Percentiles rank a stretch among this genome's conserved stretches.
Conservation (phyloP, 139 green algal genomes). For the Gonium pectorale region DNA sequence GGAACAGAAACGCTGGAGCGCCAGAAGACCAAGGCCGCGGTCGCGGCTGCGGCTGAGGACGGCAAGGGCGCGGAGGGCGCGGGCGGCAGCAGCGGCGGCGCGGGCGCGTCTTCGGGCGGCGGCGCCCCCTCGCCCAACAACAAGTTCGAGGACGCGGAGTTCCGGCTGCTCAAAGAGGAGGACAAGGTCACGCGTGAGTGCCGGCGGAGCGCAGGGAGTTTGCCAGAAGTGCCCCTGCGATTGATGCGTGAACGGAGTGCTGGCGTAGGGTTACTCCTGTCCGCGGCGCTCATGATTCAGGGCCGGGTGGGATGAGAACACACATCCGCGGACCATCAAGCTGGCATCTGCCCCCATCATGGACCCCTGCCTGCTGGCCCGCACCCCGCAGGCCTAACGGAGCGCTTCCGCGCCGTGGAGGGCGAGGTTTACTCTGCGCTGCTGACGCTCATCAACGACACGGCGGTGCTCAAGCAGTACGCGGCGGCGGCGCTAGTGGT, state of each 20-base stretch:
- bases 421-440: constrained; percentile 57
- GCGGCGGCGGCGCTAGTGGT: constrained; percentile 47
- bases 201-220: background rate
- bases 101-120: background rate
- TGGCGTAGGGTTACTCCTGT: too few relatives aligned
- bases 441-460: constrained; percentile 55
- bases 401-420: constrained; percentile 50
- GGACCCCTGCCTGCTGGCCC: too few relatives aligned
- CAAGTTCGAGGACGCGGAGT: constrained; percentile 39
- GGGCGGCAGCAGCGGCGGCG: background rate
- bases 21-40: constrained; percentile 42
- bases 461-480: constrained; percentile 56
- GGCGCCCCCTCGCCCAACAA: background rate
- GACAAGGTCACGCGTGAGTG: constrained; percentile 58
- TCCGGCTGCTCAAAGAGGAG: constrained; percentile 48
- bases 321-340: too few relatives aligned
- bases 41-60: background rate
- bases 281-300: too few relatives aligned
- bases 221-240: too few relatives aligned
- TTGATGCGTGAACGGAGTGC: too few relatives aligned
- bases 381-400: constrained; percentile 35
- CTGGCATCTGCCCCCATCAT: too few relatives aligned
- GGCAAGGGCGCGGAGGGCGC: background rate
- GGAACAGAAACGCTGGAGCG: constrained; percentile 47
- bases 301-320: too few relatives aligned